Evolutionary conservation across 805 yeast species (phyloP).

Genomic region (Schwanniomyces vanrijiae): DNA sequence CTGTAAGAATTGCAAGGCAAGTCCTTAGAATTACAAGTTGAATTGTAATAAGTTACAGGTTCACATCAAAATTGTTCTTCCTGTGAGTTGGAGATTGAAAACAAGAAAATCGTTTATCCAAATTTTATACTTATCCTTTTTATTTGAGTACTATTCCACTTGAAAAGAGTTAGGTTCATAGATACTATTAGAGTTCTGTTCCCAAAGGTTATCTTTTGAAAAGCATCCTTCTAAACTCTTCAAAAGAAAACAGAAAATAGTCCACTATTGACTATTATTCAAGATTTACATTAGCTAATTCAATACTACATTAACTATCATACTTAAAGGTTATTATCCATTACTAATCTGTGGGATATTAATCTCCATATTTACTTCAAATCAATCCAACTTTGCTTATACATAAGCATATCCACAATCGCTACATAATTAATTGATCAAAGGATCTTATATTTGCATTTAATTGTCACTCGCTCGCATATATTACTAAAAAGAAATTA

Average conservation of each 20-base stretch:
- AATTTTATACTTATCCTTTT: background rate
- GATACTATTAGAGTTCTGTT: background rate
- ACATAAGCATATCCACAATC: conserved; percentile 2
- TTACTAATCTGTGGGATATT: background rate
- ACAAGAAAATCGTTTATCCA: background rate
- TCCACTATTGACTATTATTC: background rate
- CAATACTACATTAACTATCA: background rate
- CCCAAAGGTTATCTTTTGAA: background rate
- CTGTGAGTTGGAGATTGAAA: background rate
- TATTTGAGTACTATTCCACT: background rate
- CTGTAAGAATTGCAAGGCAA: background rate
- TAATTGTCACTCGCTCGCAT: conserved; percentile 1
- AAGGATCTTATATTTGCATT: background rate
- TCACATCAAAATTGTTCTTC: background rate
- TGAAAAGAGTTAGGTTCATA: background rate
- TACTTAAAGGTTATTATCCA: background rate
- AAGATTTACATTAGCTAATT: background rate
- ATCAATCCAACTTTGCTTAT: conserved; percentile 6
- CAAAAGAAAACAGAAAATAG: background rate
- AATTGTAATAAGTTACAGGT: background rate
- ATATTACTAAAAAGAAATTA: background rate
- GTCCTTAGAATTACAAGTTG: background rate
- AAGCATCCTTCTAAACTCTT: background rate
- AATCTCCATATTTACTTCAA: background rate
- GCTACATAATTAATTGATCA: background rate